These are phyloP conservation scores for Colletotrichum simmondsii DNA, from an alignment of 2,329 filamentous ascomycete genomes.

Conservation along the genomic window DNA sequence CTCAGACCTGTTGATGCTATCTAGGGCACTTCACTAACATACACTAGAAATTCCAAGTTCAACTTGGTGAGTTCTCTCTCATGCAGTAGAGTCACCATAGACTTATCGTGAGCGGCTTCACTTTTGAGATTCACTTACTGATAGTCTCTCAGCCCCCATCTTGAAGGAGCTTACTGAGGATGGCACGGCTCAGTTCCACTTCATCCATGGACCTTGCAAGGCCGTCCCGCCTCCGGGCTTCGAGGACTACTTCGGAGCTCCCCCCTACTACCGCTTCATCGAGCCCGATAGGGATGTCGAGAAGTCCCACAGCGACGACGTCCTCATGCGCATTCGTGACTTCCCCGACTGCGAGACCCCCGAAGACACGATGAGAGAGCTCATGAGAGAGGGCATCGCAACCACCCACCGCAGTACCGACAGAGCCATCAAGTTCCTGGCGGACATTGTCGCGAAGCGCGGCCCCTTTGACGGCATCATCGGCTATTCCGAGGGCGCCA, in stretches of 20 bases:
- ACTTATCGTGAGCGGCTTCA: constrained; percentile 17
- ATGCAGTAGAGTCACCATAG: neutral
- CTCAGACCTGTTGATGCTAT: constrained; percentile 19
- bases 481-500: constrained; percentile 71
- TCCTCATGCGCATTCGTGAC: constrained; percentile 63
- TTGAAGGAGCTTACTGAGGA: constrained; percentile 59
- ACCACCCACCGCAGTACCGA: constrained; percentile 51
- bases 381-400: constrained; percentile 54
- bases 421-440: constrained; percentile 53
- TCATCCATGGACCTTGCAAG: constrained; percentile 61
- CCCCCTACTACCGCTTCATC: constrained; percentile 67
- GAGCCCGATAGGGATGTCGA: constrained; percentile 59
- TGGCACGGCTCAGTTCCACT: constrained; percentile 59
- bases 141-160: constrained; percentile 53
- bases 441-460: constrained; percentile 56
- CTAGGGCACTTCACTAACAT: constrained; percentile 30
- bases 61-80: constrained; percentile 52
- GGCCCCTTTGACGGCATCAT: constrained; percentile 64
- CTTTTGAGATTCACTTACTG: constrained; percentile 22
- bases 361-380: constrained; percentile 66
- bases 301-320: constrained; percentile 53
- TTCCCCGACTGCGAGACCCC: constrained; percentile 63
- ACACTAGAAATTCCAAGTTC: constrained; percentile 64
- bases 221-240: constrained; percentile 64
- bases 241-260: constrained; percentile 66